Base-by-base conservation (phyloP, 1,284 basidiomycete species). In the Trichosporon ovoides region DNA sequence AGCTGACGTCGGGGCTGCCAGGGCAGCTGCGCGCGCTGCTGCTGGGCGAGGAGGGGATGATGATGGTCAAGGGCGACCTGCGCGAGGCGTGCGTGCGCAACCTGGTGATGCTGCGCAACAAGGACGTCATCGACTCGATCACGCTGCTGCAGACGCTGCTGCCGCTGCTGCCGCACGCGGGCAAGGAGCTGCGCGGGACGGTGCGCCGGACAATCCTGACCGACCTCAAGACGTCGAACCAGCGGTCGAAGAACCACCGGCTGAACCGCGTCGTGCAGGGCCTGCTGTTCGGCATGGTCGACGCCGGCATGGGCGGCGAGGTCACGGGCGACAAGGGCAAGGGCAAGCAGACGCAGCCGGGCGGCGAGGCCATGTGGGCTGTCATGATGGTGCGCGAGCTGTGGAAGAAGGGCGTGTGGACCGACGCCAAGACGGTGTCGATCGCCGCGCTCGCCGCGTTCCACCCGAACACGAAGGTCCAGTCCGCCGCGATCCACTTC, bases 291-390 rank as follows among this genome's bases (percentile, higher is more conserved):
- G 84, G 85, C 53, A 98, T 98, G 89, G 87, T 98, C 7, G 93
- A 98, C 76, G 84, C 86, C 35, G 92, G 91, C 13, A 82, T 95
- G 86, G 84, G 86, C 43, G 86, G 81, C 10, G 86, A 91, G 67
- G 84, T 91, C 13, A 69, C 85, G 37, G 87, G 89, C 43, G 84
- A 93, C 80, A 89, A 91, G 78, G 87, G 87, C 16, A 79, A 62
- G 38, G 67, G 65, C 36, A 67, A 71, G 54, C 68, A 63, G 40
- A 78, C 76, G 57, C 76, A 80, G 31, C 79, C 79, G 35, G 84
- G 85, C 7, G 88, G 90, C 37, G 95, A 98, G 70, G 94, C 95
- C 2, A 89, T 98, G 83, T 98, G 96, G 95, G 95, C 96, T 2
- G 87, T 98, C 46, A 88, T 95, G 52, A 79, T 98, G 55, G 91